Evolutionary conservation across 2,329 filamentous ascomycete species (phyloP), one percentile per base, ranked within the genome.

Genomic region (Arthroderma sp.): DNA sequence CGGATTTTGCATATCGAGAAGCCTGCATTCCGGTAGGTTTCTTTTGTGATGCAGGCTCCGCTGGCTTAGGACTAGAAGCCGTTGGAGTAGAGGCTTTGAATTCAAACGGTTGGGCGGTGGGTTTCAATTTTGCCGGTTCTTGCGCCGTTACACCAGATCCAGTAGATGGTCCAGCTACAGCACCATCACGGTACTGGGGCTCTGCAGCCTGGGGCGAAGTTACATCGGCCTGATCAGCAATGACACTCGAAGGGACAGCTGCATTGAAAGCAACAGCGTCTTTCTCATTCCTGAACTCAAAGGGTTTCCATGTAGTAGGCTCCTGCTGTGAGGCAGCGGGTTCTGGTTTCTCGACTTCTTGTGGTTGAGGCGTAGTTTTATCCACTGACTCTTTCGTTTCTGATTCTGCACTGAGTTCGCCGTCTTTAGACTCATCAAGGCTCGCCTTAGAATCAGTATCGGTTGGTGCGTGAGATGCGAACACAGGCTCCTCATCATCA

Each of bases 401-500:
- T 27, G 29, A 8, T 9, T 30, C 11, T 9, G 7, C 29, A 8
- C 28, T 4, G 27, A 22, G 59, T 50, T 64, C 63, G 40, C 62
- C 62, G 37, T 62, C 61, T 4, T 62, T 61, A 3, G 55, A 49
- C 9, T 52, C 42, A 28, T 61, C 50, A 36, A 53, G 11, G 52
- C 47, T 43, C 48, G 45, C 43, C 50, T 56, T 42, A 56, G 48
- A 38, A 53, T 50, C 43, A 57, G 55, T 27, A 54, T 43, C 31
- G 38, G 43, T 36, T 38, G 45, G 43, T 36, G 40, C 37, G n/a
- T 43, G 29, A 9, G 65, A 64, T 6, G 85, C 85, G 60, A 93
- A 94, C 42, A 78, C 70, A 22, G 83, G 81, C 27, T 89, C 78
- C 41, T 81, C 75, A 54, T 93, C 80, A 54, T 93, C 80, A 11